A percentile compares a stretch with the other conserved stretches of the same genome.
These are phyloP conservation scores for Candida gigantensis DNA, from an alignment of 1,139 yeast genomes.

Conservation along the genomic window DNA sequence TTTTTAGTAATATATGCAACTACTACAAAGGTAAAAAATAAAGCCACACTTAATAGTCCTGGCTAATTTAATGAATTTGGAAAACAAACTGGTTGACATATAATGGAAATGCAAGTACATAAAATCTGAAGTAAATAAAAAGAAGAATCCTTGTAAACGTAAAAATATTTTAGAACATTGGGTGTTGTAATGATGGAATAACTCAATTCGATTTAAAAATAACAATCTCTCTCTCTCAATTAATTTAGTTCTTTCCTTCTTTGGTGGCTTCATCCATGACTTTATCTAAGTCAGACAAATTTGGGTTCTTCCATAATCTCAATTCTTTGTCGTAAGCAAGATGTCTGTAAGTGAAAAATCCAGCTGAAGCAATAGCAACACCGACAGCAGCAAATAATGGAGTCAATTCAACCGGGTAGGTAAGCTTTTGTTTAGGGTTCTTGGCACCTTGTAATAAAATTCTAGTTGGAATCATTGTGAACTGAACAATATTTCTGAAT, in stretches of 20 bases:
- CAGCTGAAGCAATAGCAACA: conserved; percentile 66
- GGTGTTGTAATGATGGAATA: too few species aligned
- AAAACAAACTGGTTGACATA: background rate
- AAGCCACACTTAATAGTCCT: background rate
- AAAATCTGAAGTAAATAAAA: background rate
- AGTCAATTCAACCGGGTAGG: conserved; percentile 72
- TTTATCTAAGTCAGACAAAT: conserved; percentile 55
- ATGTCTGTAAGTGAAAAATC: conserved; percentile 73
- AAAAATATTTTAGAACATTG: too few species aligned
- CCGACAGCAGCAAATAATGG: conserved; percentile 66
- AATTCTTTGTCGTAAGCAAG: conserved; percentile 64
- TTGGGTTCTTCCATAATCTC: conserved; percentile 71
- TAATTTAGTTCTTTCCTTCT: conserved; percentile 26
- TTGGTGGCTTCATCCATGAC: conserved; percentile 54
- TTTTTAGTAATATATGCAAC: background rate
- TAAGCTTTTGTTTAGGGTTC: conserved; percentile 20
- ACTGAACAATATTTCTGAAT: too few species aligned
- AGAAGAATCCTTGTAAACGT: too few species aligned
- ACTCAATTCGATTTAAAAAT: background rate
- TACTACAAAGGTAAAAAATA: background rate
- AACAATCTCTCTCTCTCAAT: background rate
- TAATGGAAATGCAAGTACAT: background rate
- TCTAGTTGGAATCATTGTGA: conserved; percentile 56
- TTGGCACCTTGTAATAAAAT: conserved; percentile 52
- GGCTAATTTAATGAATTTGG: background rate